A percentile compares a stretch with the other conserved stretches of the same genome.
phyloP scores from a whole-genome alignment of 495 filamentous ascomycete genomes.

The Penicillium maclennaniae region DNA sequence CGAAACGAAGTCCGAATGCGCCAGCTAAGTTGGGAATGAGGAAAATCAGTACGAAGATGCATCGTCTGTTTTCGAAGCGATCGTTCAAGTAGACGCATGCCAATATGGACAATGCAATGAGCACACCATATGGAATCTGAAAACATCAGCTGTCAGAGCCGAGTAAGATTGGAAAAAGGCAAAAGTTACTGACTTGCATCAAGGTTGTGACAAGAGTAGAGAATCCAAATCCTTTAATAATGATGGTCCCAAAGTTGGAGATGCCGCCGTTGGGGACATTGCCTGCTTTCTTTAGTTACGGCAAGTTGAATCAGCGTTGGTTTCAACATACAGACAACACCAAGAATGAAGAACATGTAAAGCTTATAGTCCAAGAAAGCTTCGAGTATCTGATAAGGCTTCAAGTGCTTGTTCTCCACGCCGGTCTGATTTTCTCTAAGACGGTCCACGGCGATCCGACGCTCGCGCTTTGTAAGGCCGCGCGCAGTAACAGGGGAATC shows the following conservation, averaged over 20 bases:
- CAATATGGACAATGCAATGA: constrained; percentile 56
- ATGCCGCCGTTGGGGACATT: constrained; percentile 50
- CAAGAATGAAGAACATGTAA: constrained; percentile 59
- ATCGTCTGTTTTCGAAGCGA: constrained; percentile 53
- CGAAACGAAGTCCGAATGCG: constrained; percentile 53
- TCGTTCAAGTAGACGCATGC: constrained; percentile 56
- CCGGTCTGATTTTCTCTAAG: constrained; percentile 60
- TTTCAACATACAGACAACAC: constrained; percentile 32
- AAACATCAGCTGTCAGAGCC: constrained; percentile 4
- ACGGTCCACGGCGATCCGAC: constrained; percentile 55
- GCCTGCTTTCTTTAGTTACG: constrained; percentile 17
- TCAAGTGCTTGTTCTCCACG: constrained; percentile 61
- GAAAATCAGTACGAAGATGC: constrained; percentile 52
- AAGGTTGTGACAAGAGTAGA: constrained; percentile 47
- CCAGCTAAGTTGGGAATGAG: constrained; percentile 53
- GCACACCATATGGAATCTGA: constrained; percentile 55
- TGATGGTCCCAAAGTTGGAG: constrained; percentile 57
- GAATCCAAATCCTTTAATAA: constrained; percentile 62
- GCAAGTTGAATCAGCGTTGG: neutral
- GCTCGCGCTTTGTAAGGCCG: constrained; percentile 54
- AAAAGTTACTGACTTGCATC: constrained; percentile 35
- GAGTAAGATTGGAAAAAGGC: neutral
- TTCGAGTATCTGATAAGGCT: constrained; percentile 55
- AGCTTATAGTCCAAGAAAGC: constrained; percentile 58
- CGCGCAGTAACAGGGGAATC: constrained; percentile 60